These are phyloP conservation scores for Salix brachista DNA, from an alignment of 345 rosid genomes.

Conservation along the genomic window DNA sequence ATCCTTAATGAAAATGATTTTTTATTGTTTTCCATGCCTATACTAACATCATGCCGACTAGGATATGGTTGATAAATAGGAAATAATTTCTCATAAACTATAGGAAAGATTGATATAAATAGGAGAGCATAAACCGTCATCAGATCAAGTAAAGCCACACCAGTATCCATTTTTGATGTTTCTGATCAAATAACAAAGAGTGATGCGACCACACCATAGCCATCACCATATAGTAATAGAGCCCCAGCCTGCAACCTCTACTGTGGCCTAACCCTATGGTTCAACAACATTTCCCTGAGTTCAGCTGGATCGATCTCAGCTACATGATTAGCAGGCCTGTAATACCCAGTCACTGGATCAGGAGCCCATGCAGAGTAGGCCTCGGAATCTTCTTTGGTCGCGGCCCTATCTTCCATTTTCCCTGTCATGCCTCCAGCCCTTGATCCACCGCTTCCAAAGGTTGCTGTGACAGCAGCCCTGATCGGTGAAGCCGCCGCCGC, in stretches of 20 bases:
- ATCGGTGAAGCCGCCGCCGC: slow-evolving; percentile 20
- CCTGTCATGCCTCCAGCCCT: slow-evolving; percentile 18
- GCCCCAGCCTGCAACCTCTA: not conserved
- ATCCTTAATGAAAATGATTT: too few relatives aligned
- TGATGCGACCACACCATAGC: too few relatives aligned
- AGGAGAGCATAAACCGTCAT: too few relatives aligned
- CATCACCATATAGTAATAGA: too few relatives aligned
- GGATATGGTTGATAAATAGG: too few relatives aligned
- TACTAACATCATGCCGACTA: too few relatives aligned
- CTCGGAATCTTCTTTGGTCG: slow-evolving; percentile 29
- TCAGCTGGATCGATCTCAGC: slow-evolving; percentile 60
- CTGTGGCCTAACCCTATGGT: slow-evolving; percentile 31
- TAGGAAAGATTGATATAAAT: too few relatives aligned
- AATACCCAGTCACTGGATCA: slow-evolving; percentile 68
- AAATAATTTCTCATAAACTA: too few relatives aligned
- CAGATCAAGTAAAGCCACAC: too few relatives aligned
- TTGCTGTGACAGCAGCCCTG: slow-evolving; percentile 15
- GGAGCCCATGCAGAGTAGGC: slow-evolving; percentile 55
- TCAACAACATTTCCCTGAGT: slow-evolving; percentile 58
- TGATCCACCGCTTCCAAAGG: slow-evolving; percentile 31
- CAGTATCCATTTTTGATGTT: too few relatives aligned
- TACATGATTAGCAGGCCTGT: slow-evolving; percentile 39
- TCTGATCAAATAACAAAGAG: too few relatives aligned
- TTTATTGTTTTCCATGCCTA: too few relatives aligned
- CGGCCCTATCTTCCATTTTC: slow-evolving; percentile 32